Evolutionary conservation across 495 filamentous ascomycete species (phyloP), one percentile per base, ranked within the genome.

Genomic region (Penicillium samsonianum): DNA sequence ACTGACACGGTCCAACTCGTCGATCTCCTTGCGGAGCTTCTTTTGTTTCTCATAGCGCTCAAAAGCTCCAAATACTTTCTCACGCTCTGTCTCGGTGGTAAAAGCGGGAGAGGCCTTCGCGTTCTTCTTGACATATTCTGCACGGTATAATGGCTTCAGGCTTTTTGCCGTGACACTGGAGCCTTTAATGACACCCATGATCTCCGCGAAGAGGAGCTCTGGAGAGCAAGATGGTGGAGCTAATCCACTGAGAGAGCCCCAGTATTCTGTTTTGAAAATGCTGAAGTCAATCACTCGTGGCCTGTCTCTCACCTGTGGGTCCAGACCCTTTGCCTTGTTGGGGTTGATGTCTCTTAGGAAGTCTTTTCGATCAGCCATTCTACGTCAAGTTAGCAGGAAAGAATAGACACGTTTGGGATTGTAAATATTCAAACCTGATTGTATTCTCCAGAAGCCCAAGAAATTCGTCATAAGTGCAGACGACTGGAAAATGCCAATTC

Each of bases 111-210:
- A 74, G 30, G 55, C 40, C 20, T 66, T 59, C 17, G 56, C 53
- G 43, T 64, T 64, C 47, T 37, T 63, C 2, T 37, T 20, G 9
- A 64, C 33, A 42, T 79, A 79, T 26, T 78, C 69, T 0, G 58
- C 57, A 10, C 67, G 61, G 0, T 42, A 30, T 9, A 79, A 59
- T 2, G 70, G 43, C 35, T 19, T 40, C 14, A 79, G 53, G 2
- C 56, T 55, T 17, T 61, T 44, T 0, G 50, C 50, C 3, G 53
- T 58, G 0, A 53, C 25, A 33, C 31, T 44, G 0, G 70, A 78
- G 9, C 76, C 76, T 53, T 79, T 77, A 37, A 79, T 72, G 0
- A 74, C 67, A 28, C 76, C 76, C 71, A 79, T 70, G 6, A 79
- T 80, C 23, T 80, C 76, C 0, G 72, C 65, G 48, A 79, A 79